Percentiles rank a stretch among this genome's conserved stretches.
Conservation (phyloP, 495 filamentous ascomycete genomes). For the Hypoxylon perforatum region DNA sequence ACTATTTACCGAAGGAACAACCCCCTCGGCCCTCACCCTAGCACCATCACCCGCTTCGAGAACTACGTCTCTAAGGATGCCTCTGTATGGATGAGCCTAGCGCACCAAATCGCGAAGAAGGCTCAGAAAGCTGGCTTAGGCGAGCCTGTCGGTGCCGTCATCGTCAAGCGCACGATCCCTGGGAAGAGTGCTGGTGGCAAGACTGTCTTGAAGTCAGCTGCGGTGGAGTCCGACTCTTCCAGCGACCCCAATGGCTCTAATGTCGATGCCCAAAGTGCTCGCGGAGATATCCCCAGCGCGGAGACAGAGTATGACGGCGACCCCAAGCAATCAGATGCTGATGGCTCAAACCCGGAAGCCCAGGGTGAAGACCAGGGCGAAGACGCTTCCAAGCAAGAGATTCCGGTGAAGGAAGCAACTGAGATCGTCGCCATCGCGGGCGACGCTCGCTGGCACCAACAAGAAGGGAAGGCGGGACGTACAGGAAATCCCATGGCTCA, state of each 20-base stretch:
- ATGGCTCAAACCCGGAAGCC: conserved; percentile 20
- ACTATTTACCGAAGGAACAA: conserved; percentile 86
- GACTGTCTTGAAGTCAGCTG: conserved; percentile 32
- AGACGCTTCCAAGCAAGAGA: conserved; percentile 45
- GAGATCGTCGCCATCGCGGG: conserved; percentile 77
- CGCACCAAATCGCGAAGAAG: conserved; percentile 69
- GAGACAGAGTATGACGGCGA: conserved; percentile 4
- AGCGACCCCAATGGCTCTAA: conserved; percentile 27
- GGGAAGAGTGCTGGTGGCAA: conserved; percentile 52
- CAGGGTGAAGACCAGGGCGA: conserved; percentile 34
- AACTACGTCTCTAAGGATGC: conserved; percentile 68
- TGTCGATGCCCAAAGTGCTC: not conserved
- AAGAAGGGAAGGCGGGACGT: conserved; percentile 55
- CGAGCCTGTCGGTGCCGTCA: conserved; percentile 80
- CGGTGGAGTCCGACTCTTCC: conserved; percentile 27
- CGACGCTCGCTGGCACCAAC: conserved; percentile 76
- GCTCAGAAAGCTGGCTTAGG: conserved; percentile 68
- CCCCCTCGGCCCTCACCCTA: conserved; percentile 77
- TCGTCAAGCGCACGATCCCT: conserved; percentile 68
- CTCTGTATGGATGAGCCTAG: conserved; percentile 74
- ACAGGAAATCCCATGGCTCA: conserved; percentile 82
- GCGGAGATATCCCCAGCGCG: not conserved
- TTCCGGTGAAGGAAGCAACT: conserved; percentile 47
- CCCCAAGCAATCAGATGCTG: conserved; percentile 8
- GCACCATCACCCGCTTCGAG: conserved; percentile 64